These are phyloP conservation scores for Cylindrotheca closterium DNA, from an alignment of 108 stramenopile species.

Conservation along the genomic window DNA sequence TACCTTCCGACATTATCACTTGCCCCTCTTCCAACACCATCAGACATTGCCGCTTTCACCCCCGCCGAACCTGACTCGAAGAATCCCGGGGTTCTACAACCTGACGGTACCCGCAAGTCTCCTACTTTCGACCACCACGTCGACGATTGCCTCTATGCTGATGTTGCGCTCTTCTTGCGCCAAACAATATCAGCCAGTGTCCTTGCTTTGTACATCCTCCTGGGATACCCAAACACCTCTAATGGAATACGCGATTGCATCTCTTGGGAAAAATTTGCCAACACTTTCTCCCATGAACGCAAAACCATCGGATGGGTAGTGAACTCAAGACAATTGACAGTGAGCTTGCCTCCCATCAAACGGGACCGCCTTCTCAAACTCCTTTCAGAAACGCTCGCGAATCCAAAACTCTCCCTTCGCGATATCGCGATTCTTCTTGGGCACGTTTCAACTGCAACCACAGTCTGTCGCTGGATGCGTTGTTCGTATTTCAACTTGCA, in stretches of 20 bases:
- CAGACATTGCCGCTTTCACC: not conserved
- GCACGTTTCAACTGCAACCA: not conserved
- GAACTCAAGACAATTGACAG: not conserved
- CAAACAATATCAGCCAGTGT: constrained; percentile 12
- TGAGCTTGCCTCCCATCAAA: not conserved
- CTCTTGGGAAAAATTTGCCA: constrained; percentile 2
- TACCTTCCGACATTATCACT: not conserved
- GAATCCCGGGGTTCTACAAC: constrained; percentile 4
- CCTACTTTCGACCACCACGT: constrained; percentile 8
- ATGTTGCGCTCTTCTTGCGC: not conserved
- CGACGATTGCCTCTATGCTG: constrained; percentile 10
- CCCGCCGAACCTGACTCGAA: not conserved
- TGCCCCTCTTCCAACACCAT: not conserved
- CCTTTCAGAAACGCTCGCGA: not conserved
- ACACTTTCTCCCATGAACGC: constrained; percentile 3
- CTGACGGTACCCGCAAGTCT: not conserved
- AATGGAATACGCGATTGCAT: not conserved
- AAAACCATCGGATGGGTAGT: not conserved
- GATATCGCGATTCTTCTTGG: not conserved
- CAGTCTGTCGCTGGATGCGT: not conserved
- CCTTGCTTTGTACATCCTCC: constrained; percentile 1
- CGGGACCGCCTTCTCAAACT: not conserved
- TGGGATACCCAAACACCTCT: constrained; percentile 1
- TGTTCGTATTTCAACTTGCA: not conserved
- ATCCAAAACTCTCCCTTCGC: not conserved